Evolutionary conservation across 331 rosid genomes (phyloP).

Genomic region (Rhamnella rubrinervis): DNA sequence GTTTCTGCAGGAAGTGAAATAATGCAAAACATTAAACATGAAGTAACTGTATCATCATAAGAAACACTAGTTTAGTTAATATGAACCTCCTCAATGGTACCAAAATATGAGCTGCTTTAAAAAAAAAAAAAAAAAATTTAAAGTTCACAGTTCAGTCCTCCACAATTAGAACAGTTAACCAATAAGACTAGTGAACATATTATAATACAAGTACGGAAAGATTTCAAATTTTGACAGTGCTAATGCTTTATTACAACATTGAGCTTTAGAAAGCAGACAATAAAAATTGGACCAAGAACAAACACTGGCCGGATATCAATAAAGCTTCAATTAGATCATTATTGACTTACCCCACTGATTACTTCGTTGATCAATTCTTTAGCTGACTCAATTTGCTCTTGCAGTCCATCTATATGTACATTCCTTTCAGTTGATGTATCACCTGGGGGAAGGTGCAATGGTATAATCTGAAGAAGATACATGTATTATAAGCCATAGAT

Average conservation of each 20-base stretch:
- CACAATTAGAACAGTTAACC: background rate
- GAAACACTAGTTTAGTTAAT: too few species aligned
- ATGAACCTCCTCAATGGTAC: background rate
- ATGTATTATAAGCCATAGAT: background rate
- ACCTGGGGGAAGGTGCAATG: constrained; percentile 56
- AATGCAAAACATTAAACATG: background rate
- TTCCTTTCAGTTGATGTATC: constrained; percentile 48
- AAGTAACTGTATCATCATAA: background rate
- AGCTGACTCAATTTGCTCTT: constrained; percentile 51
- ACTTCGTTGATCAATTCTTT: constrained; percentile 55
- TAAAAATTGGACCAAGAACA: background rate
- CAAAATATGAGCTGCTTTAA: background rate
- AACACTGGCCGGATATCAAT: background rate
- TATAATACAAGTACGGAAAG: background rate
- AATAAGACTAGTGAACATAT: background rate
- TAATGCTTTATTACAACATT: background rate
- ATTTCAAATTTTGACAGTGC: background rate
- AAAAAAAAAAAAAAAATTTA: background rate
- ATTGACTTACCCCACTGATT: constrained; percentile 46
- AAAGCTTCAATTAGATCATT: background rate
- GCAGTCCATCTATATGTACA: constrained; percentile 39
- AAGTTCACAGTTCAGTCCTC: background rate
- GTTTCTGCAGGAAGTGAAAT: constrained; percentile 41
- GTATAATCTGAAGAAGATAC: constrained; percentile 37
- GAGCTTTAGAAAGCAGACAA: background rate